phyloP scores from a whole-genome alignment of 2,329 filamentous ascomycete genomes.

The Fusarium concolor region DNA sequence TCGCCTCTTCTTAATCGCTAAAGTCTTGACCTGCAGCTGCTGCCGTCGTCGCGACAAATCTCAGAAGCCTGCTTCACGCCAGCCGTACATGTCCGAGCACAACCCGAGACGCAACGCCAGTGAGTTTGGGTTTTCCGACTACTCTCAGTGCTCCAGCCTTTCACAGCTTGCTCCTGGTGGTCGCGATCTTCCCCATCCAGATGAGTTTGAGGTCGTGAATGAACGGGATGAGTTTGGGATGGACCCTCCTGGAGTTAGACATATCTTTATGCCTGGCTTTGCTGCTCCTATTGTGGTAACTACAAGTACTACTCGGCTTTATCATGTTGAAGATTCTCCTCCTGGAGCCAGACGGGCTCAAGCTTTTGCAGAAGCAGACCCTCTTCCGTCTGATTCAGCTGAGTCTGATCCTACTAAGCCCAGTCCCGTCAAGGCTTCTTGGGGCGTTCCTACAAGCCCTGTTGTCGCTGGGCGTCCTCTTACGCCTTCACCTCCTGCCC shows the following conservation, averaged over 20 bases:
- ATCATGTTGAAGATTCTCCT: too few species aligned
- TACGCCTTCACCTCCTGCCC: too few species aligned
- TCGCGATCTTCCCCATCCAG: neutral
- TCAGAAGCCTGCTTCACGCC: neutral
- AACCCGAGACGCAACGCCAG: neutral
- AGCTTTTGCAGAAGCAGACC: too few species aligned
- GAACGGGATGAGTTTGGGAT: neutral
- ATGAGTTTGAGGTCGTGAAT: conserved; percentile 1
- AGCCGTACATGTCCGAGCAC: neutral
- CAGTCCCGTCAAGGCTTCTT: too few species aligned
- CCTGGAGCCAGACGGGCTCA: too few species aligned
- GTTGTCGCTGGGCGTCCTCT: too few species aligned
- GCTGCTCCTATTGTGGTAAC: neutral
- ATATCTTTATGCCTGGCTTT: neutral
- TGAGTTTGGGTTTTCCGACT: neutral
- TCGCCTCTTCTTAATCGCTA: conserved; percentile 13
- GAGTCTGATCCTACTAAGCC: too few species aligned
- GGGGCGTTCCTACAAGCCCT: too few species aligned
- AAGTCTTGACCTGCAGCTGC: conserved; percentile 13
- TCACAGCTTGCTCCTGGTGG: neutral
- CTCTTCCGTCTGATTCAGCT: too few species aligned
- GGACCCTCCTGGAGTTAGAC: neutral
- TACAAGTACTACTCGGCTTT: too few species aligned
- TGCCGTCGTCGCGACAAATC: neutral
- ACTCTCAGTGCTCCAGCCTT: neutral